Base-by-base conservation (phyloP, 371 early-diverging fungal genomes). In the Chytridiales sp. region DNA sequence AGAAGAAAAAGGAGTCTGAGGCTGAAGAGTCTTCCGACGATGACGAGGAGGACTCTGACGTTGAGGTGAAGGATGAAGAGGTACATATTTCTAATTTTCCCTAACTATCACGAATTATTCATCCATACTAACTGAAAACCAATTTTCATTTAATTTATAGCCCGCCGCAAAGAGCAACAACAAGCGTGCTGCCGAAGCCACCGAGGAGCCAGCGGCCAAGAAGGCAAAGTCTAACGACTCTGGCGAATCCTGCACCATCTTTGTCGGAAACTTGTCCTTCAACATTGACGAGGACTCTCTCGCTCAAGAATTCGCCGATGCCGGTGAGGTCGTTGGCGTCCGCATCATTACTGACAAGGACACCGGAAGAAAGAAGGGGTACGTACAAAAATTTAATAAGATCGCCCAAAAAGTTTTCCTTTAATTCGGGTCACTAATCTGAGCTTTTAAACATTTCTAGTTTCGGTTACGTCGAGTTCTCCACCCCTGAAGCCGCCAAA, bases 381-480 rank as follows among this genome's bases (percentile, higher is more conserved):
- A 78, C 47, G 72, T 56, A 22, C n/a, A n/a, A n/a, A n/a, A n/a
- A n/a, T n/a, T n/a, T n/a, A n/a, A n/a, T n/a, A n/a, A n/a, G n/a
- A n/a, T n/a, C n/a, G n/a, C n/a, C n/a, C n/a, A n/a, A n/a, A n/a
- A n/a, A n/a, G n/a, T n/a, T n/a, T n/a, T n/a, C n/a, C n/a, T n/a
- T n/a, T n/a, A n/a, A n/a, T n/a, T n/a, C n/a, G n/a, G n/a, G n/a
- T n/a, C n/a, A n/a, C n/a, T n/a, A n/a, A n/a, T n/a, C n/a, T n/a
- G n/a, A n/a, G n/a, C n/a, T n/a, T n/a, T n/a, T n/a, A n/a, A n/a
- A n/a, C n/a, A n/a, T n/a, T n/a, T n/a, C n/a, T n/a, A 79, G 84
- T 41, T 87, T 86, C 69, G 89, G 82, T 34, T 85, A 89, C 70
- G 80, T 91, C 60, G 85, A 86, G 55, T 89, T 88, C 54, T 70